Conservation (phyloP, 352 stramenopile genomes). For the Aphanomyces euteiches region DNA sequence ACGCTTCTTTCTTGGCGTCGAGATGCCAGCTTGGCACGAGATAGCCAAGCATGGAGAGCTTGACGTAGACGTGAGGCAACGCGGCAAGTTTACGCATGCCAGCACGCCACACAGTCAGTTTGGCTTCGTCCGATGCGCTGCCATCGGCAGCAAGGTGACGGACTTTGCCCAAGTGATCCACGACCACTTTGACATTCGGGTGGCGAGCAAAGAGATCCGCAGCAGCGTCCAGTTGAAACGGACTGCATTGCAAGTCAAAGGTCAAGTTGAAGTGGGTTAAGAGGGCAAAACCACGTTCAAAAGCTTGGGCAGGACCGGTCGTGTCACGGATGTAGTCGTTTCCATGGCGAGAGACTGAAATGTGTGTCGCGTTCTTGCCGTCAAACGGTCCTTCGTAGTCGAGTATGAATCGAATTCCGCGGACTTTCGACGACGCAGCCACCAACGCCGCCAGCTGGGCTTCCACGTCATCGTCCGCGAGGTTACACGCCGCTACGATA, state of each 20-base stretch:
- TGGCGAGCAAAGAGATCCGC: conserved; percentile 40
- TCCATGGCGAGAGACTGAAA: conserved; percentile 43
- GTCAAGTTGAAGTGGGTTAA: conserved; percentile 45
- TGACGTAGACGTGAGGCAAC: conserved; percentile 54
- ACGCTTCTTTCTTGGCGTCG: conserved; percentile 35
- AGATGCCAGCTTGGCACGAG: conserved; percentile 49
- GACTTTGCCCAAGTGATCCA: conserved; percentile 61
- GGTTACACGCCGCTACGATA: conserved; percentile 51
- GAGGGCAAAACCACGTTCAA: conserved; percentile 50
- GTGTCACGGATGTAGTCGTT: conserved; percentile 47
- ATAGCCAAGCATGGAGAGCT: conserved; percentile 66
- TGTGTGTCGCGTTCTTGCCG: conserved; percentile 48
- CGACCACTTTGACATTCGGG: conserved; percentile 46
- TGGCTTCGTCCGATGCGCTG: conserved; percentile 28
- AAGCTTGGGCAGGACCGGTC: conserved; percentile 31
- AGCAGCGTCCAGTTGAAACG: conserved; percentile 46
- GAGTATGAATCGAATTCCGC: conserved; percentile 61
- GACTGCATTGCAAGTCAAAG: conserved; percentile 66
- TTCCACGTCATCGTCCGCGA: conserved; percentile 40
- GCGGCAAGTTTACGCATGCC: conserved; percentile 48
- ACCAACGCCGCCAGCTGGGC: conserved; percentile 35
- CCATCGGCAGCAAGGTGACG: conserved; percentile 34
- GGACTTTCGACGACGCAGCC: conserved; percentile 33
- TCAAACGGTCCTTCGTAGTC: conserved; percentile 49
- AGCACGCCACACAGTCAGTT: conserved; percentile 43